Evolutionary conservation across 2,329 filamentous ascomycete species (phyloP).

Genomic region (Alternaria sp.): DNA sequence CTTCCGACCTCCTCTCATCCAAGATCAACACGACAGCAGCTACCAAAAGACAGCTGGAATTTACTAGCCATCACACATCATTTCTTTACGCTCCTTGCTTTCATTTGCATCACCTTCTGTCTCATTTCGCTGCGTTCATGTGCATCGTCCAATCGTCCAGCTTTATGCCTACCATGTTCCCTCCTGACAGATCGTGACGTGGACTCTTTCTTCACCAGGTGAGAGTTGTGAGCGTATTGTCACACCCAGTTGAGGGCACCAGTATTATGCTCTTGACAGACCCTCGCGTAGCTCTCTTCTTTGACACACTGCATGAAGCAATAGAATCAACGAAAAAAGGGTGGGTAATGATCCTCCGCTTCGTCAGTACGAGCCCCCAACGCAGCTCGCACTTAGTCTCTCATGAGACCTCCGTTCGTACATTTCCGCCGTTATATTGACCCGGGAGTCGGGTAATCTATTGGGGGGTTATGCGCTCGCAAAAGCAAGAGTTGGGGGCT

Average conservation of each 20-base stretch:
- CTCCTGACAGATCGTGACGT: not conserved
- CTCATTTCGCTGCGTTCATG: not conserved
- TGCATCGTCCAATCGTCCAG: not conserved
- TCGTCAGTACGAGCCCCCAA: not conserved
- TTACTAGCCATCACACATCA: not conserved
- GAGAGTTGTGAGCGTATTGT: not conserved
- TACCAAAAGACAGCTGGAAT: not conserved
- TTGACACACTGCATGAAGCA: not conserved
- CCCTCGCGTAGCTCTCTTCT: not conserved
- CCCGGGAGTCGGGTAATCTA: not conserved
- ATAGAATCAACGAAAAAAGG: not conserved
- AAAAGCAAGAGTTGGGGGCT: not conserved
- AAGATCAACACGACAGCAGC: not conserved
- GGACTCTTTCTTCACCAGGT: not conserved
- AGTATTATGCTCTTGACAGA: not conserved
- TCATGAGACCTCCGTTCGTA: not conserved
- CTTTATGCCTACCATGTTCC: not conserved
- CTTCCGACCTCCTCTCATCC: not conserved
- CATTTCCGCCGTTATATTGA: not conserved
- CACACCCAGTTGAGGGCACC: not conserved
- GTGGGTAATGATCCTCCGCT: not conserved
- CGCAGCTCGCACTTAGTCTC: not conserved
- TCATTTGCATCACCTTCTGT: not conserved
- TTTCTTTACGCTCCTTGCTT: not conserved
- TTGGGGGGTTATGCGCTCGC: not conserved